phyloP scores from a whole-genome alignment of 305 asterid genomes.

The Rubia peregrina region DNA sequence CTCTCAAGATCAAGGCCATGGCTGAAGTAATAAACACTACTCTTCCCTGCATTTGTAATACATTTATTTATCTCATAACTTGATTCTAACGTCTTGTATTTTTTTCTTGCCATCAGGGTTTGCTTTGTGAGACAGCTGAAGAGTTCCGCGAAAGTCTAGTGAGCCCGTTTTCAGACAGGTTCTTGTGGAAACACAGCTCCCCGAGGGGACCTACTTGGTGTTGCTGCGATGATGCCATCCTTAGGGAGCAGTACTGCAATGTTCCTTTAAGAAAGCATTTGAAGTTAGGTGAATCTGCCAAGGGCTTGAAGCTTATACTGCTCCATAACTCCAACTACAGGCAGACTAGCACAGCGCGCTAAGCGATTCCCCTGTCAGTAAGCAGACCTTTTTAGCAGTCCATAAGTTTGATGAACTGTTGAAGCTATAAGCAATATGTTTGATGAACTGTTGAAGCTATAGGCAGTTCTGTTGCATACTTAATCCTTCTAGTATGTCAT shows the following conservation, averaged over 20 bases:
- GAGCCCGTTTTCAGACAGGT: neutral
- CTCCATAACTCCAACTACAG: conserved; percentile 1
- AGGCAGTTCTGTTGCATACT: neutral
- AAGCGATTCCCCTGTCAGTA: neutral
- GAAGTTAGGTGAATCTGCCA: neutral
- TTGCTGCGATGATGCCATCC: conserved; percentile 2
- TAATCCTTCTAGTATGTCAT: neutral
- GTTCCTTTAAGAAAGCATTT: conserved; percentile 1
- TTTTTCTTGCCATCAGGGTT: too few relatives aligned
- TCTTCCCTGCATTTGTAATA: neutral
- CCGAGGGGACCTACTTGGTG: conserved; percentile 9
- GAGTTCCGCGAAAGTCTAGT: conserved; percentile 10
- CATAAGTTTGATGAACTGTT: neutral
- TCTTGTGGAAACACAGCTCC: conserved; percentile 3
- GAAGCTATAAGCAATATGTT: neutral
- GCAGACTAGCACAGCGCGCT: neutral
- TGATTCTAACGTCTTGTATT: neutral
- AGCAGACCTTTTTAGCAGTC: neutral
- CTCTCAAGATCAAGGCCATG: conserved; percentile 11
- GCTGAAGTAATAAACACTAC: neutral
- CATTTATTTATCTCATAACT: neutral
- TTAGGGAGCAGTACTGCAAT: conserved; percentile 2
- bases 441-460: too few relatives aligned
- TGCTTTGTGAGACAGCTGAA: conserved; percentile 10
- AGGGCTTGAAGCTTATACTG: conserved; percentile 8